Evolutionary conservation across 352 stramenopile species (phyloP).

Genomic region (Pythium volutum): DNA sequence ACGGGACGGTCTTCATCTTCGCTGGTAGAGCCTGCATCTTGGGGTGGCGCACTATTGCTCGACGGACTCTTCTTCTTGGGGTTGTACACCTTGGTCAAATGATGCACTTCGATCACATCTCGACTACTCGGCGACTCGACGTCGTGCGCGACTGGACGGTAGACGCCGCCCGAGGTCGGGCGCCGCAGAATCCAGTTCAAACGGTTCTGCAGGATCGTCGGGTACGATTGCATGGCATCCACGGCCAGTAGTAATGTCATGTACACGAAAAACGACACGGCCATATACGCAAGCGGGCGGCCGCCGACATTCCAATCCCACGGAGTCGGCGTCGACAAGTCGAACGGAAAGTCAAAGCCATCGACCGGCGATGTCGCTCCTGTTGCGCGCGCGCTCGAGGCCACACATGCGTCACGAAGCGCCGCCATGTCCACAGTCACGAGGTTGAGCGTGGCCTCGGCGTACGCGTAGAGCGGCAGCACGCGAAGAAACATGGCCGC

Average conservation of each 20-base stretch:
- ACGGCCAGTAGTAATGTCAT: conserved; percentile 48
- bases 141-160: conserved; percentile 9
- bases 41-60: background rate
- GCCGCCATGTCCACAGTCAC: conserved; percentile 46
- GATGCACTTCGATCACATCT: conserved; percentile 47
- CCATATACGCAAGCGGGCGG: conserved; percentile 38
- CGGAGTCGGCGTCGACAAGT: conserved; percentile 25
- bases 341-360: background rate
- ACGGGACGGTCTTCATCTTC: conserved; percentile 18
- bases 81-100: conserved; percentile 69
- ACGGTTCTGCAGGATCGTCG: conserved; percentile 44
- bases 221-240: conserved; percentile 72
- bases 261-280: conserved; percentile 42
- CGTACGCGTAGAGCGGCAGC: conserved; percentile 63
- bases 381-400: conserved; percentile 7
- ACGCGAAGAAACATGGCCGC: conserved; percentile 46
- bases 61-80: conserved; percentile 31
- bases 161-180: conserved; percentile 3
- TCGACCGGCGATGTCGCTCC: background rate
- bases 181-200: conserved; percentile 26
- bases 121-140: conserved; percentile 27
- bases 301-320: conserved; percentile 61
- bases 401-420: conserved; percentile 44
- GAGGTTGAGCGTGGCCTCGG: conserved; percentile 43
- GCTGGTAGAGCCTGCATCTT: background rate